Base-by-base conservation (phyloP, 2,329 filamentous ascomycete genomes). In the Chrysoporthe cubensis region DNA sequence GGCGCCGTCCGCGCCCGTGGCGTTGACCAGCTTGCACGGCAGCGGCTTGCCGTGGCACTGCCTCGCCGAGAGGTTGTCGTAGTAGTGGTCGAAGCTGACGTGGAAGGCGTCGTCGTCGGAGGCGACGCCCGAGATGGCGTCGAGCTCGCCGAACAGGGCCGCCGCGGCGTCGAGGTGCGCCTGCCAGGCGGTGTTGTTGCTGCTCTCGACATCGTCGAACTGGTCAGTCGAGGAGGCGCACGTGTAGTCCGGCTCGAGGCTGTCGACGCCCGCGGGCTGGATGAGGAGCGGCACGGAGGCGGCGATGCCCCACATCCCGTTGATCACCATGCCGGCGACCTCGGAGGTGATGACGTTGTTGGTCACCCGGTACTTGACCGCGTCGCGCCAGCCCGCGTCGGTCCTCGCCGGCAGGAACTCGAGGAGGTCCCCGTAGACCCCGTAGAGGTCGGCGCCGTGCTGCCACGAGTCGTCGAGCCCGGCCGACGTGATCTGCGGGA, bases 271-370 rank as follows among this genome's bases (percentile, higher is more conserved):
- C 1, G 79, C 77, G 2, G 88, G 83, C 75, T 88, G 80, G 34
- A 88, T 78, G 32, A 81, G 72, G 0, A 90, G 74, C 1, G 85
- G 84, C 1, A 82, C 74, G 1, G 81, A 73, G 0, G 77, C 76
- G 0, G 78, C 75, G 0, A 78, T 77, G 0, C 79, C 79, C 78
- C 87, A 91, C 88, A 93, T 93, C 67, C 90, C 92, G 66, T 85
- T 81, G 65, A 93, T 84, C 7, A 95, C 77, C 87, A 93, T 92
- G 66, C 90, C 87, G 13, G 90, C 91, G 18, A 95, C 92, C 78
- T 96, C 91, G 73, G 87, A 91, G 2, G 93, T 96, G 74, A 96
- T 95, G 62, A 89, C 83, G 78, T 96, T 96, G 76, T 92, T 92
- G 0, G 92, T 94, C 13, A 95, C 91, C 64, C 92, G 85, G 77